phyloP scores from a whole-genome alignment of 208 protist genomes.

The Leishmania turanica region DNA sequence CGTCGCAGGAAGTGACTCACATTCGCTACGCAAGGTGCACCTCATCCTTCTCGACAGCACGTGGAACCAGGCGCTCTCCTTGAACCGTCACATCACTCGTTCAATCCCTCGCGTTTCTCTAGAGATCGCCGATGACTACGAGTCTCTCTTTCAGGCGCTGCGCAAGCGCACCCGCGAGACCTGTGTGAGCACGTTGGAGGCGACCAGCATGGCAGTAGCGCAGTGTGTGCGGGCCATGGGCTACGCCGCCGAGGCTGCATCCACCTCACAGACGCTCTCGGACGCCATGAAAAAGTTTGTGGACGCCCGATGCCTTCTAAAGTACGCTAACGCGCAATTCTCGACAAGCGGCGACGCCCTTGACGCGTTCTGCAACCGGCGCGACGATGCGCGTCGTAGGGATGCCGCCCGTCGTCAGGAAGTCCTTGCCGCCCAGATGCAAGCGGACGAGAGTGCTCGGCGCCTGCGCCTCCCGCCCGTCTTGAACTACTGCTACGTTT shows the following conservation, averaged over 20 bases:
- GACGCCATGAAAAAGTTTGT: constrained; percentile 79
- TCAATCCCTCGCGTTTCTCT: constrained; percentile 64
- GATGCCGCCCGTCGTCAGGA: constrained; percentile 37
- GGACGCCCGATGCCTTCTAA: constrained; percentile 71
- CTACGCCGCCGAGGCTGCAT: constrained; percentile 16
- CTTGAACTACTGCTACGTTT: constrained; percentile 85
- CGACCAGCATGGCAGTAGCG: constrained; percentile 76
- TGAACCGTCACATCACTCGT: constrained; percentile 70
- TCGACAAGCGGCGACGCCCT: constrained; percentile 25
- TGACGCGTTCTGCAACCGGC: constrained; percentile 37
- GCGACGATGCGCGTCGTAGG: constrained; percentile 44
- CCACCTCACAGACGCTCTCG: constrained; percentile 23
- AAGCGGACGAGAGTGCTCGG: constrained; percentile 29
- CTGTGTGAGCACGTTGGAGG: constrained; percentile 83
- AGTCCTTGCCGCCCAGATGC: constrained; percentile 24
- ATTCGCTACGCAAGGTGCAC: constrained; percentile 37
- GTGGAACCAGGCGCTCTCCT: constrained; percentile 77
- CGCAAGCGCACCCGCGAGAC: constrained; percentile 74
- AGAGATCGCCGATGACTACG: constrained; percentile 52
- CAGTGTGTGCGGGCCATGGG: constrained; percentile 56
- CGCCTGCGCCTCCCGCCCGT: constrained; percentile 62
- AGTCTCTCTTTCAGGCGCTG: constrained; percentile 65
- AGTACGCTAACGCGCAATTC: constrained; percentile 63
- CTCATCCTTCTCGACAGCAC: constrained; percentile 79
- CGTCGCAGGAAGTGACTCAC: not conserved